Evolutionary conservation across 805 yeast genomes (phyloP).

Genomic region (Sugiyamaella americana): DNA sequence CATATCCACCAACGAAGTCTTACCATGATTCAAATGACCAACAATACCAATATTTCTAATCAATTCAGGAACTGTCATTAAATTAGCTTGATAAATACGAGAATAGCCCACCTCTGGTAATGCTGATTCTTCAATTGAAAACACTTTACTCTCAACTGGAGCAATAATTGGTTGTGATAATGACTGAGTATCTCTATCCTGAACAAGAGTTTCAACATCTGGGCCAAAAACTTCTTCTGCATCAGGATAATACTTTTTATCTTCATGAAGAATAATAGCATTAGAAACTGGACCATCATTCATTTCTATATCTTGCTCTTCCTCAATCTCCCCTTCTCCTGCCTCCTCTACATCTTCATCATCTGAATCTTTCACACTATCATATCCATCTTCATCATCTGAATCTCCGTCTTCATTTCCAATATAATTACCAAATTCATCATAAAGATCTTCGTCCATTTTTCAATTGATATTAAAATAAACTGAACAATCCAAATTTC

Average conservation of each 20-base stretch:
- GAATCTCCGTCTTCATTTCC: slow-evolving; percentile 27
- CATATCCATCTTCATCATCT: slow-evolving; percentile 19
- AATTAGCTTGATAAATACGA: slow-evolving; percentile 51
- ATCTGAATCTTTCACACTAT: slow-evolving; percentile 2
- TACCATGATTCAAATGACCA: slow-evolving; percentile 84
- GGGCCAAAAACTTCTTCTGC: slow-evolving; percentile 47
- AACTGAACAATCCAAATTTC: too few species aligned
- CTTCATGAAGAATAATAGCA: slow-evolving; percentile 40
- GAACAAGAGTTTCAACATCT: slow-evolving; percentile 60
- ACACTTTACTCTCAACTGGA: slow-evolving; percentile 40
- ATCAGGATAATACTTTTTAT: slow-evolving; percentile 39
- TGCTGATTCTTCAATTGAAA: slow-evolving; percentile 44
- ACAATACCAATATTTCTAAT: slow-evolving; percentile 68
- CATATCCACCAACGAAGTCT: slow-evolving; percentile 69
- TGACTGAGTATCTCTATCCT: slow-evolving; percentile 47
- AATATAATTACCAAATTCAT: slow-evolving; percentile 48
- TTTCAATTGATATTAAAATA: too few species aligned
- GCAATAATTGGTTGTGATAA: slow-evolving; percentile 59
- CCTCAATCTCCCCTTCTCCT: slow-evolving; percentile 1
- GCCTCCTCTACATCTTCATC: slow-evolving; percentile 11
- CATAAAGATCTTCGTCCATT: slow-evolving; percentile 69
- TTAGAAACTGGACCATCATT: slow-evolving; percentile 17
- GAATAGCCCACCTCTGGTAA: slow-evolving; percentile 59
- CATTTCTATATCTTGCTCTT: slow-evolving; percentile 2
- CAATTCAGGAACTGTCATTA: slow-evolving; percentile 51